Evolutionary conservation across 306 rosid species (phyloP).

Genomic region (Oxytropis ochrocephala): DNA sequence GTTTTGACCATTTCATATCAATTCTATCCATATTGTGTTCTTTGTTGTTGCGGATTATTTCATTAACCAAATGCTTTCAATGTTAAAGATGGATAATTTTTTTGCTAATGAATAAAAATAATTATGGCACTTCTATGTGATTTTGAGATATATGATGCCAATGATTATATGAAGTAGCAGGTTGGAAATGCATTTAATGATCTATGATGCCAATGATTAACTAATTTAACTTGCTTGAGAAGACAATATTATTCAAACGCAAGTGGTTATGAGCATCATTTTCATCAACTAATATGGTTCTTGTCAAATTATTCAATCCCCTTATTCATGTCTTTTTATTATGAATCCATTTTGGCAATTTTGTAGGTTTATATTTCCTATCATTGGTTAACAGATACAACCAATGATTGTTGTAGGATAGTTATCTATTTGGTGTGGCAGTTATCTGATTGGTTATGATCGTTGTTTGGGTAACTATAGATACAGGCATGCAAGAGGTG

Average conservation of each 20-base stretch:
- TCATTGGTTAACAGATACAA: not conserved
- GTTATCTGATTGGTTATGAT: too few relatives aligned
- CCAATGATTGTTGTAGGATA: too few relatives aligned
- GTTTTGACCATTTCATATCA: too few relatives aligned
- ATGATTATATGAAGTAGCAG: not conserved
- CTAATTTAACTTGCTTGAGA: constrained; percentile 1
- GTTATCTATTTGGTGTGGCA: too few relatives aligned
- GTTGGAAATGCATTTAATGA: constrained; percentile 9
- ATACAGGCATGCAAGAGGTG: too few relatives aligned
- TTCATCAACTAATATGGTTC: not conserved
- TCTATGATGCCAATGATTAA: not conserved
- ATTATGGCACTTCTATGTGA: not conserved
- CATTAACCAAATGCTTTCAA: too few relatives aligned
- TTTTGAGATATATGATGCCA: not conserved
- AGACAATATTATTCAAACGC: not conserved
- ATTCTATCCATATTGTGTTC: too few relatives aligned
- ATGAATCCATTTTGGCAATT: not conserved
- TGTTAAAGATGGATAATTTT: not conserved
- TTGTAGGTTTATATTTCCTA: not conserved
- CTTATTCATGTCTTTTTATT: not conserved
- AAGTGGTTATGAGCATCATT: not conserved
- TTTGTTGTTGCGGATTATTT: too few relatives aligned
- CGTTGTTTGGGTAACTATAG: too few relatives aligned
- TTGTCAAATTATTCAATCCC: not conserved
- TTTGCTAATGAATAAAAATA: not conserved